phyloP scores from a whole-genome alignment of 2,329 filamentous ascomycete species.

The Chrysoporthe cubensis region DNA sequence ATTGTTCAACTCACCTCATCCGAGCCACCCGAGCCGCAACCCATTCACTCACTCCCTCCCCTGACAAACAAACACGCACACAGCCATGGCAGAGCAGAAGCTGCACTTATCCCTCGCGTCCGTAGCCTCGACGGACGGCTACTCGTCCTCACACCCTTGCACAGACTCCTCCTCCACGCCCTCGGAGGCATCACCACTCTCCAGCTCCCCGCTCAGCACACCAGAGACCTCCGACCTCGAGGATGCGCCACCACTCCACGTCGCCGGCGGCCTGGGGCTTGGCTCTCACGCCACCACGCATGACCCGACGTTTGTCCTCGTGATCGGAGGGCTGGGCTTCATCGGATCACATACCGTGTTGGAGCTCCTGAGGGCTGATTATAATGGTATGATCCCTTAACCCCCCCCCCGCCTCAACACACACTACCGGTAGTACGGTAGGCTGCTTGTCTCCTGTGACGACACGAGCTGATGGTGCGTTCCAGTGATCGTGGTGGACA shows the following conservation, averaged over 20 bases:
- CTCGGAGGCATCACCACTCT: constrained; percentile 29
- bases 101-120: constrained; percentile 1
- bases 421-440: not conserved
- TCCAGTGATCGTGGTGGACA: constrained; percentile 49
- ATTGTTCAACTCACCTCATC: not conserved
- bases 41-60: not conserved
- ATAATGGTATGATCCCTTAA: constrained; percentile 44
- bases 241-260: constrained; percentile 27
- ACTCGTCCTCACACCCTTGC: constrained; percentile 23
- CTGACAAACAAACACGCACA: not conserved
- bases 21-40: not conserved
- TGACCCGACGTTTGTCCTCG: constrained; percentile 43
- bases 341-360: constrained; percentile 60
- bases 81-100: constrained; percentile 8
- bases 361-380: constrained; percentile 56
- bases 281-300: constrained; percentile 22
- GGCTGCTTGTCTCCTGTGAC: not conserved
- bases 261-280: constrained; percentile 19
- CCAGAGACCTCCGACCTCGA: constrained; percentile 28
- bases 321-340: constrained; percentile 58
- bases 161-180: constrained; percentile 26
- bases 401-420: not conserved
- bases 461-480: constrained; percentile 8
- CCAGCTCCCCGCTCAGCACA: constrained; percentile 28
- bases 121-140: constrained; percentile 26